Conservation (phyloP, 2,329 filamentous ascomycete genomes). For the Pestalotiopsis sp. region DNA sequence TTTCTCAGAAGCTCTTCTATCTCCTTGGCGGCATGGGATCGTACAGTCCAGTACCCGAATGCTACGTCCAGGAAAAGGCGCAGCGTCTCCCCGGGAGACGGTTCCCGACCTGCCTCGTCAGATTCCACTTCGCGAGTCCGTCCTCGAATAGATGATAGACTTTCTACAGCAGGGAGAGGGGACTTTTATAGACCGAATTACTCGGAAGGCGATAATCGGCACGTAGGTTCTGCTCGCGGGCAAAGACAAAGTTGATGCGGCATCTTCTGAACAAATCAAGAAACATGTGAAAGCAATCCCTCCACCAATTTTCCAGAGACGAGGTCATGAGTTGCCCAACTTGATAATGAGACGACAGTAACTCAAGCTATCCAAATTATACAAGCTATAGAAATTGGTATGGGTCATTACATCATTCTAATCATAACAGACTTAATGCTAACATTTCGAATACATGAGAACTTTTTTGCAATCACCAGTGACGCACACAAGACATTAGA, state of each 20-base stretch:
- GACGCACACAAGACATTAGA: background rate
- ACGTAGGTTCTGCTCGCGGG: background rate
- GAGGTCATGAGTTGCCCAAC: too few species aligned
- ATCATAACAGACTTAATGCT: background rate
- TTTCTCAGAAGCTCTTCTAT: conserved; percentile 83
- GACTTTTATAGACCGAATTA: conserved; percentile 1
- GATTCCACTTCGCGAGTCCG: background rate
- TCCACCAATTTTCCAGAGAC: background rate
- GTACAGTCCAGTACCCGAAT: conserved; percentile 70
- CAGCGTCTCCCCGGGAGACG: background rate
- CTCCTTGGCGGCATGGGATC: conserved; percentile 78
- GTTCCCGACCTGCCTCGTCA: background rate
- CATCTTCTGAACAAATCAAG: background rate
- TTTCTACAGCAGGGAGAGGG: background rate
- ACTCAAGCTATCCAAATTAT: background rate
- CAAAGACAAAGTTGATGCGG: background rate
- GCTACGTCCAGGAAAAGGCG: conserved; percentile 16
- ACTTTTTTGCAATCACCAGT: background rate
- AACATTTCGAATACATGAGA: background rate
- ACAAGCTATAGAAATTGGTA: background rate
- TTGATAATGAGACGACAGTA: background rate
- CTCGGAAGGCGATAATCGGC: background rate
- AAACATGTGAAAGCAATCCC: background rate
- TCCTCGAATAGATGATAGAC: background rate
- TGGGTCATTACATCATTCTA: background rate